Base-by-base conservation (phyloP, 2,329 filamentous ascomycete species). In the Blastomyces parvus region DNA sequence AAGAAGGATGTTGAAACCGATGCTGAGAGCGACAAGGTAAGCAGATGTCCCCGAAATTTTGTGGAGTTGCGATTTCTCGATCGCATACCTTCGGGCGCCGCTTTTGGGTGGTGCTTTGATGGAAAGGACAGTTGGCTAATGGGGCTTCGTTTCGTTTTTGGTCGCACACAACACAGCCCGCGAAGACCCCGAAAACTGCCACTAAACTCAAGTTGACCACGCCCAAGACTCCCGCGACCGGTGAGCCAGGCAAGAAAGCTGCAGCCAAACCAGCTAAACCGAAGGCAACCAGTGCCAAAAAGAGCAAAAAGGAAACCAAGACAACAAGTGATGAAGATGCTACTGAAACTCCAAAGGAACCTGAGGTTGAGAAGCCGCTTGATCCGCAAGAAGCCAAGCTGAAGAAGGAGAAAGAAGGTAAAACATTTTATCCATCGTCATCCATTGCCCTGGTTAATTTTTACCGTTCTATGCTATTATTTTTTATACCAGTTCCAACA, bases 11-110 rank as follows among this genome's bases (percentile, higher is more conserved):
- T 77, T 0, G 85, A 84, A 48, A 82, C 80, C 65, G 84, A 87
- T 62, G 89, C 86, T 17, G 91, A 95, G 63, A 86, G 86, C n/a
- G 82, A 81, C 30, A 88, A 88, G 77, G 86, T 87, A 73, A 77
- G 81, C 70, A 52, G n/a, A 9, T n/a, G n/a, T 56, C 44, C 27
- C 33, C 5, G 25, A 44, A 30, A 13, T 55, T 62, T 57, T 46
- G 38, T 52, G 55, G n/a, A 13, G 52, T 57, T 56, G 52, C 36
- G 48, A 56, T 56, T 36, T 46, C 25, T 46, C 25, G 50, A 25
- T 42, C 25, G 52, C 27, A 17, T 19, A 42, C 27, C 30, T 56
- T 57, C 52, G 46, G 50, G 40, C 50, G 38, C 36, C 25, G 33
- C 9, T 64, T 64, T 36, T 61, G 13, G 27, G 30, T 55, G 22